Conservation (phyloP, 108 stramenopile genomes). For the Nitzschia sp. region DNA sequence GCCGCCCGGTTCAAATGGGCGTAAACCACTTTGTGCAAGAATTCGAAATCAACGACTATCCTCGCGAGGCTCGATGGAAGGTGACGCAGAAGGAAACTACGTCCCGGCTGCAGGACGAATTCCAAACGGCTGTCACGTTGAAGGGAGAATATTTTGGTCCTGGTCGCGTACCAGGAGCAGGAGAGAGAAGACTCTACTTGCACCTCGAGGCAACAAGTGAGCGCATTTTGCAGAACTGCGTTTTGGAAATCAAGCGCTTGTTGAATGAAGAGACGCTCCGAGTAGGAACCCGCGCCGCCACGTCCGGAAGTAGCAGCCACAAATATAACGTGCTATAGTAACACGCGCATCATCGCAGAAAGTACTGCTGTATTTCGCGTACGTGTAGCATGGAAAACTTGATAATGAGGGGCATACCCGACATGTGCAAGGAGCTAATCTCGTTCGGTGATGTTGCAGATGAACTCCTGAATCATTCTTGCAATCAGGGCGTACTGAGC, state of each 20-base stretch:
- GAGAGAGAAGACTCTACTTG: slow-evolving; percentile 80
- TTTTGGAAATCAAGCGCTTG: slow-evolving; percentile 85
- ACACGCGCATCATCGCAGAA: no score
- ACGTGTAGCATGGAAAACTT: no score
- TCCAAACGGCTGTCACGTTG: slow-evolving; percentile 88
- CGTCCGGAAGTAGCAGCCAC: slow-evolving; percentile 50
- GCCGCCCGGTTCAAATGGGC: slow-evolving; percentile 48
- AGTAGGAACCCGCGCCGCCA: slow-evolving; percentile 60
- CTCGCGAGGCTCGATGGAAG: slow-evolving; percentile 87
- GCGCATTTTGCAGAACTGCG: slow-evolving; percentile 71
- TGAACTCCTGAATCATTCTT: no score
- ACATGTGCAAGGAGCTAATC: no score
- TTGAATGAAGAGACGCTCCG: slow-evolving; percentile 92
- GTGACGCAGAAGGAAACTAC: slow-evolving; percentile 90
- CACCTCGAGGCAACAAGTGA: slow-evolving; percentile 86
- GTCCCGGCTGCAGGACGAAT: slow-evolving; percentile 86
- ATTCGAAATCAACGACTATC: slow-evolving; percentile 94
- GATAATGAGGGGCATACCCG: no score
- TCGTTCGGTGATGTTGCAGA: no score
- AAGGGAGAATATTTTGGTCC: slow-evolving; percentile 83
- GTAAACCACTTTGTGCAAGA: slow-evolving; percentile 84
- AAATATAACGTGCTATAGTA: slow-evolving; percentile 62
- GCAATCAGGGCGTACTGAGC: no score
- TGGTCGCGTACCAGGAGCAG: slow-evolving; percentile 60
- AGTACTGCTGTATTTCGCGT: no score